A percentile compares a stretch with the other conserved stretches of the same genome.
Conservation (phyloP, 2,329 filamentous ascomycete species). For the Talaromyces sp. region DNA sequence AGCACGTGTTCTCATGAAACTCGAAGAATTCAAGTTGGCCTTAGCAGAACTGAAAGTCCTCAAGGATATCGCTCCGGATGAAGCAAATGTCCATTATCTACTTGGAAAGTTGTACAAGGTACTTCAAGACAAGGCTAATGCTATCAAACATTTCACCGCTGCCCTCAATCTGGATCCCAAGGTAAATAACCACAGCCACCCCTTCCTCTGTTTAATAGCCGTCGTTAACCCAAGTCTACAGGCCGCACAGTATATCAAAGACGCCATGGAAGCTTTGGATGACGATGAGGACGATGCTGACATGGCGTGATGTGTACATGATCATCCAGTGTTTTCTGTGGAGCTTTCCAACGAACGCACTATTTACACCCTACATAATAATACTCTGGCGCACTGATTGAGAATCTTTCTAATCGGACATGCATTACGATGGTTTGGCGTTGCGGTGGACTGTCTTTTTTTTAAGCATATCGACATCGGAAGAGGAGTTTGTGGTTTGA, state of each 20-base stretch:
- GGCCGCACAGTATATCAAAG: conserved; percentile 92
- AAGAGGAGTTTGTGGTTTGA: not conserved
- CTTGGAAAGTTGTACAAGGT: conserved; percentile 65
- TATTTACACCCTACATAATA: conserved; percentile 2
- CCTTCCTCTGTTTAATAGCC: conserved; percentile 14
- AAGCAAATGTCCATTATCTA: conserved; percentile 92
- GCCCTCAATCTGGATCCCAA: conserved; percentile 95
- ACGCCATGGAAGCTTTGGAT: conserved; percentile 85
- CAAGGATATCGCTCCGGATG: conserved; percentile 87
- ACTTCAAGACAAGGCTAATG: conserved; percentile 59
- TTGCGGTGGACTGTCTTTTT: conserved; percentile 2
- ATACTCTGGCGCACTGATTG: conserved; percentile 6
- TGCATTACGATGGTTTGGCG: conserved; percentile 13
- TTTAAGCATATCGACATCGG: not conserved
- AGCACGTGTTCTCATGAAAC: conserved; percentile 75
- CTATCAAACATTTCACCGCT: conserved; percentile 92
- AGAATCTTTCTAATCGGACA: conserved; percentile 8
- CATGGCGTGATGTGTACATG: conserved; percentile 34
- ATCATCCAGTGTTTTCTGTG: not conserved
- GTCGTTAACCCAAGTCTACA: conserved; percentile 32
- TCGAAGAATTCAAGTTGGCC: conserved; percentile 66
- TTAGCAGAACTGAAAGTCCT: conserved; percentile 80
- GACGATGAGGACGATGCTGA: conserved; percentile 59
- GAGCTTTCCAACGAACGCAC: conserved; percentile 1
- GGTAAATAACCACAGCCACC: conserved; percentile 49